phyloP scores from a whole-genome alignment of 2,329 filamentous ascomycete genomes.

The Chrysosporium keratinophilum region DNA sequence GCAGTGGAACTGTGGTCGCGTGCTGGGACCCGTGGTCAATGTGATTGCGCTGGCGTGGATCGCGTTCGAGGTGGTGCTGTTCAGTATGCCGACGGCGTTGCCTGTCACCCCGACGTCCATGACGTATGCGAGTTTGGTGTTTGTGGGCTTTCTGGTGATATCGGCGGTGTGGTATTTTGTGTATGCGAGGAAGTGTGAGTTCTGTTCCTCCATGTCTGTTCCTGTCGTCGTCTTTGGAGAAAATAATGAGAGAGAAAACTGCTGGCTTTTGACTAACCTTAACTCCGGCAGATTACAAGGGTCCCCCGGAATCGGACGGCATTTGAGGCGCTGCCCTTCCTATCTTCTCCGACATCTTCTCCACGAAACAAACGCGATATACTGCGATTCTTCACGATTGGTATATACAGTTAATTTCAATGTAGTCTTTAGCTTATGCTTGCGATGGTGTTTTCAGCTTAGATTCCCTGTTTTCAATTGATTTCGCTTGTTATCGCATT shows the following conservation, averaged over 20 bases:
- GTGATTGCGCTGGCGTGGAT: constrained; percentile 41
- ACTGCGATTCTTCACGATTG: not conserved
- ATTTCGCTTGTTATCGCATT: not conserved
- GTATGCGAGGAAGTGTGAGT: constrained; percentile 18
- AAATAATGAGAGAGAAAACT: no score
- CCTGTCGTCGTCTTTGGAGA: not conserved
- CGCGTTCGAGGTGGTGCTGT: constrained; percentile 43
- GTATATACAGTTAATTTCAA: not conserved
- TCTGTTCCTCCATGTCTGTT: not conserved
- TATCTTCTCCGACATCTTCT: not conserved
- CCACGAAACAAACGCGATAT: not conserved
- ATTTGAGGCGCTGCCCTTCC: constrained; percentile 2
- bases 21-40: constrained; percentile 33
- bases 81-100: constrained; percentile 44
- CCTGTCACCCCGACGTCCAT: constrained; percentile 45
- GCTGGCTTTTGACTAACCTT: not conserved
- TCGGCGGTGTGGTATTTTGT: constrained; percentile 43
- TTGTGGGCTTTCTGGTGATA: constrained; percentile 45
- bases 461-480: not conserved
- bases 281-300: constrained; percentile 11
- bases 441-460: no score
- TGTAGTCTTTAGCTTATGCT: no score
- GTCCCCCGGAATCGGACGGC: constrained; percentile 13
- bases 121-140: constrained; percentile 51
- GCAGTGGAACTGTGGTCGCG: constrained; percentile 38